Evolutionary conservation across 225 moss, liverwort and hornwort genomes (phyloP), one percentile per base, ranked within the genome.

Genomic region (Bryoerythrophyllum caledonicum): DNA sequence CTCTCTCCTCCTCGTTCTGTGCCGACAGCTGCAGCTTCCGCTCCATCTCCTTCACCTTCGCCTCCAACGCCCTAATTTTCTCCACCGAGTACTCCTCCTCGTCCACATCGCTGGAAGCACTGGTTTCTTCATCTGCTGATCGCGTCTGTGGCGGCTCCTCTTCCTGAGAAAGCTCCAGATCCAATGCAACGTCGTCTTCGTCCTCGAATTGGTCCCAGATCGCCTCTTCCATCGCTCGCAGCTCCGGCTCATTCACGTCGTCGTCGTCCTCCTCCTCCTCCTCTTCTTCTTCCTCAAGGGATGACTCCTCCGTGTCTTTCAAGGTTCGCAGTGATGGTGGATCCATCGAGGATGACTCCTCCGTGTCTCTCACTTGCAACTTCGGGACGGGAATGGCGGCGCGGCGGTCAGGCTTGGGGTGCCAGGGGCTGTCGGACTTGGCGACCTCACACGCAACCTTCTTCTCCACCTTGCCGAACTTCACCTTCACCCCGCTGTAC

Each of bases 401-500:
- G 59, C 77, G 72, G 56, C 68, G 65, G 62, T 30, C 79, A 53
- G 80, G 71, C 44, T 81, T 77, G 38, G 89, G 86, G 79, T 86
- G 89, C 78, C 85, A 89, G 63, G 90, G 86, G 71, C 94, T 94
- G 67, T 87, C 87, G 24, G 85, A 79, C 80, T 78, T 83, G 26
- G 94, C 95, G 73, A 94, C 77, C 61, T 94, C 86, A 65, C 92
- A 91, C 20, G 82, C 76, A 54, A 95, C 34, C 74, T 83, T 87
- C 86, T 88, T 99, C 46, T 91, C 86, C 77, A 89, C 79, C 86
- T 90, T 99, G 37, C 97, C 97, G 78, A 93, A 99, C 65, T 83
- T 80, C 63, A 91, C 34, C 14, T 44, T 83, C 77, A 72, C 77
- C 28, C 90, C 91, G 78, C 78, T 78, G 32, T 82, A 93, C 40